Evolutionary conservation across 352 stramenopile species (phyloP).

Genomic region (Pythium folliculosum): DNA sequence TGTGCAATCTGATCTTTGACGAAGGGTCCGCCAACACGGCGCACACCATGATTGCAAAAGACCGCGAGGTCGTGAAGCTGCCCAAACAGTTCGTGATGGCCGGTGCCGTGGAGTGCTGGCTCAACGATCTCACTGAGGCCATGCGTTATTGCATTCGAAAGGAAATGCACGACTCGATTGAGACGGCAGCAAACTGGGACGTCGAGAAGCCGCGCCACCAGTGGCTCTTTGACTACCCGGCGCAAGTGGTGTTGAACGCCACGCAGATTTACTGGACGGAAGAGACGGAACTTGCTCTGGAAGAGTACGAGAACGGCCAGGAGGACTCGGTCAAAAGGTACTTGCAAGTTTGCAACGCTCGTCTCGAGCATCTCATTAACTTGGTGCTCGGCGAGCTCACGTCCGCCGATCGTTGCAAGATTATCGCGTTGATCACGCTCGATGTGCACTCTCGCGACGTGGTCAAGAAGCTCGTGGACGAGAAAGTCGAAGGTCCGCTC

Average conservation of each 20-base stretch:
- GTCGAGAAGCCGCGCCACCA: slow-evolving; percentile 96
- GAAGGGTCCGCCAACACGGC: slow-evolving; percentile 78
- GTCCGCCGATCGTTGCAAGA: slow-evolving; percentile 91
- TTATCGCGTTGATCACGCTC: slow-evolving; percentile 96
- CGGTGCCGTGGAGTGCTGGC: slow-evolving; percentile 83
- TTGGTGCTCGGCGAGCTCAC: slow-evolving; percentile 89
- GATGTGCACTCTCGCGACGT: slow-evolving; percentile 95
- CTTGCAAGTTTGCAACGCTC: slow-evolving; percentile 74
- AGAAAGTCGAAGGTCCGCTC: slow-evolving; percentile 86
- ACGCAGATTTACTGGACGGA: slow-evolving; percentile 96
- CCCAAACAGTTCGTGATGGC: slow-evolving; percentile 84
- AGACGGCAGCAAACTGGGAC: slow-evolving; percentile 91
- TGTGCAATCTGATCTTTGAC: slow-evolving; percentile 86
- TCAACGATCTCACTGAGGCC: slow-evolving; percentile 85
- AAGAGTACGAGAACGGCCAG: slow-evolving; percentile 88
- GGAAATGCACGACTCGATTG: slow-evolving; percentile 87
- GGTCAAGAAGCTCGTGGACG: slow-evolving; percentile 87
- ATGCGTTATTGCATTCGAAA: slow-evolving; percentile 85
- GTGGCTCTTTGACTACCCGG: slow-evolving; percentile 97
- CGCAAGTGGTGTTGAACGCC: slow-evolving; percentile 85
- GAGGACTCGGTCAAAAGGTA: slow-evolving; percentile 89
- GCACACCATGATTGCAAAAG: slow-evolving; percentile 87
- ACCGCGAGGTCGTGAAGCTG: slow-evolving; percentile 62
- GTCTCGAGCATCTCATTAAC: slow-evolving; percentile 92
- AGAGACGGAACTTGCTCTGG: slow-evolving; percentile 92